phyloP scores from a whole-genome alignment of 2,329 filamentous ascomycete genomes.

The Cladorrhinum sp. region DNA sequence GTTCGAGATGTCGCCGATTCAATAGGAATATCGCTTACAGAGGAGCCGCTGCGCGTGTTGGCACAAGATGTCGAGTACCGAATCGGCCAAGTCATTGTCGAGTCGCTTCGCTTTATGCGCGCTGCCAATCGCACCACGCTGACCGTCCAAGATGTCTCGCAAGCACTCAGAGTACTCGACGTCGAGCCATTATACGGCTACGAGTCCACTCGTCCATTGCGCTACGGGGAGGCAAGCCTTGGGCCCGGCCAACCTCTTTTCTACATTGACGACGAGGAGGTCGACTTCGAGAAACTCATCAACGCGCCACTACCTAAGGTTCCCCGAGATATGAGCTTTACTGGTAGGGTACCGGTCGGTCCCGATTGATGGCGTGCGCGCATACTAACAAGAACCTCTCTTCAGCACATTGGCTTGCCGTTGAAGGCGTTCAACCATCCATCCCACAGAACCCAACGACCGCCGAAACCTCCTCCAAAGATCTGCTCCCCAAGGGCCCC shows the following conservation, averaged over 20 bases:
- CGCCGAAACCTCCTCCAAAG: conserved; percentile 76
- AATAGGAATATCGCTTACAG: conserved; percentile 79
- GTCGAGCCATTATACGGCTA: conserved; percentile 96
- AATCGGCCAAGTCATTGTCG: conserved; percentile 87
- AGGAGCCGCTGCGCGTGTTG: conserved; percentile 83
- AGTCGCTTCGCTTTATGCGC: conserved; percentile 95
- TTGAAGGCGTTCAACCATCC: conserved; percentile 94
- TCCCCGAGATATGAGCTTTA: conserved; percentile 87
- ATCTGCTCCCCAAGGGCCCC: conserved; percentile 84
- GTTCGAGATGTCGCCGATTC: conserved; percentile 95
- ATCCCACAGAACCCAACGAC: conserved; percentile 95
- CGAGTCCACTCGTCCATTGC: conserved; percentile 82
- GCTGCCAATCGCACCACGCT: conserved; percentile 81
- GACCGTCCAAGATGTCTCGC: conserved; percentile 83
- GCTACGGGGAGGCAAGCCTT: conserved; percentile 90
- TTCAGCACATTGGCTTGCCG: conserved; percentile 90
- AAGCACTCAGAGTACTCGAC: conserved; percentile 81
- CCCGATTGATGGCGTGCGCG: not conserved
- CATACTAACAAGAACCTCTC: conserved; percentile 11
- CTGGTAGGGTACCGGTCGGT: conserved; percentile 55
- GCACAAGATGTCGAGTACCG: conserved; percentile 95
- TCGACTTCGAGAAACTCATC: conserved; percentile 98
- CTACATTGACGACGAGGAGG: conserved; percentile 97
- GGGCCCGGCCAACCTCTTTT: conserved; percentile 92
- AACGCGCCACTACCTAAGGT: conserved; percentile 95